Base-by-base conservation (phyloP, 2,329 filamentous ascomycete species). In the Epichloe festucae region DNA sequence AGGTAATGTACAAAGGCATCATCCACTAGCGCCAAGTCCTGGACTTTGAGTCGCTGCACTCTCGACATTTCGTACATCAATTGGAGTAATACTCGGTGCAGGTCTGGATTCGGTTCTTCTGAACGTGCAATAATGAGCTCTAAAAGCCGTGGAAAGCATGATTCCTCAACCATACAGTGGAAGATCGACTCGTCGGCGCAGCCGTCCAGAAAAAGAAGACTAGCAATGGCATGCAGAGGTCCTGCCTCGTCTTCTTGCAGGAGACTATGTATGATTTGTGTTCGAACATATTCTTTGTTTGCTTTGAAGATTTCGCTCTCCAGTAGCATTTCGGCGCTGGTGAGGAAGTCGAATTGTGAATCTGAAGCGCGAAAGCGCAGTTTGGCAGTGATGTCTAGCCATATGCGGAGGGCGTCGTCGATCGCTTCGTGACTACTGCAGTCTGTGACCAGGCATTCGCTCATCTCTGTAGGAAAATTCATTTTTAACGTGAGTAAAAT, bases 51-150 rank as follows among this genome's bases (percentile, higher is more conserved):
- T 56, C 83, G 79, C 67, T 97, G 89, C 65, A 97, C 89, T 54
- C 94, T 80, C 44, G 89, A 90, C 86, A 96, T 96, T 72, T 97
- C 93, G 69, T 95, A 98, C 64, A 96, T 77, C 52, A 98, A 72
- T 67, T 96, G 87, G 61, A 98, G 75, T 49, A 97, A 73, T 55
- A 93, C 71, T 38, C 85, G 81, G 69, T 96, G 88, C 54, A 97
- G 73, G 49, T 80, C 76, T 23, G 79, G 75, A 62, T 90, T 85
- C 45, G 81, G 73, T 40, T 84, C 74, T 39, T 83, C 77, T 57
- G 75, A 76, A 55, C 78, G 77, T 43, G 73, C 75, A 62, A 84
- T 78, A 55, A 97, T 84, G 57, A 98, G 73, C 56, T 95, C 88
- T 35, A 97, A 72, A 43, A 98, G 73, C 35, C 90, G 79, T 38